A percentile compares a stretch with the other conserved stretches of the same genome.
Evolutionary conservation across 139 green algal species (phyloP).

Genomic region (Chlorella sp.): DNA sequence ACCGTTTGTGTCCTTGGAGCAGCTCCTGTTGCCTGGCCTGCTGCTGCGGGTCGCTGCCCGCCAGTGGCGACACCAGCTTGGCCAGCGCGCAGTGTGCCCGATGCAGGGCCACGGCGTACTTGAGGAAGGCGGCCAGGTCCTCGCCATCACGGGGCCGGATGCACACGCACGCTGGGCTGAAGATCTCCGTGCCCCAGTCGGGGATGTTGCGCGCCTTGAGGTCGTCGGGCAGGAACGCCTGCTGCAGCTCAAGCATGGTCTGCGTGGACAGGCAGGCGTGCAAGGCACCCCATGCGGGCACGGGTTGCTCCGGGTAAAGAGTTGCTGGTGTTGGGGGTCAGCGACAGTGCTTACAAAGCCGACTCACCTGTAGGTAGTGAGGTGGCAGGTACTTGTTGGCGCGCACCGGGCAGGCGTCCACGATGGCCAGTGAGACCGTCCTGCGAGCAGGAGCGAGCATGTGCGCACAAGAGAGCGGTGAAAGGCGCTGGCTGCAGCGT

Average conservation of each 20-base stretch:
- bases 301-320: no score
- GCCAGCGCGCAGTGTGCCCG: slow-evolving; percentile 22
- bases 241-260: slow-evolving; percentile 58
- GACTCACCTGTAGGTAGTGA: slow-evolving; percentile 44
- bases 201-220: slow-evolving; percentile 47
- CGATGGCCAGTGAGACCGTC: slow-evolving; percentile 52
- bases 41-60: background rate
- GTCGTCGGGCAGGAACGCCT: slow-evolving; percentile 20
- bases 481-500: no score
- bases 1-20: slow-evolving; percentile 26
- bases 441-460: no score
- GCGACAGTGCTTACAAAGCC: no score
- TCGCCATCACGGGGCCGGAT: slow-evolving; percentile 31
- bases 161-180: slow-evolving; percentile 62
- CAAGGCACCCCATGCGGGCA: no score
- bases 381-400: slow-evolving; percentile 42
- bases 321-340: no score
- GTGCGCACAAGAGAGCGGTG: no score
- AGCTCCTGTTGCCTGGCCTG: slow-evolving; percentile 15
- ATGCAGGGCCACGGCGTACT: slow-evolving; percentile 34
- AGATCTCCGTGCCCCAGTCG: slow-evolving; percentile 69
- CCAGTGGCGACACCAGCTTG: background rate
- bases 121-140: slow-evolving; percentile 17
- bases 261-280: slow-evolving; percentile 5
- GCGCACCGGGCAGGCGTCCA: slow-evolving; percentile 61